Conservation (phyloP, 306 rosid species). For the Quillaja saponaria region DNA sequence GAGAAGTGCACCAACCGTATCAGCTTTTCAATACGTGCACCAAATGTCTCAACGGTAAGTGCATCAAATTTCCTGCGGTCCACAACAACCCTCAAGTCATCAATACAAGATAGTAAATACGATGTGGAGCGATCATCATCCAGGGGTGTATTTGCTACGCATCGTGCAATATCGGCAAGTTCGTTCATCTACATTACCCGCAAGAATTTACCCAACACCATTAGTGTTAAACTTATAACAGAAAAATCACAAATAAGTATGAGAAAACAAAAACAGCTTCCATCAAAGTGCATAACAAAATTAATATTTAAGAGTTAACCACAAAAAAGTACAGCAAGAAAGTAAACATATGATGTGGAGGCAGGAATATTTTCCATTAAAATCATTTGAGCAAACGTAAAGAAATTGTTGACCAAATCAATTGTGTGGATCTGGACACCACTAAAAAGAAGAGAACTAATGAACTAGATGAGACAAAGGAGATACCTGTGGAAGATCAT, state of each 20-base stretch:
- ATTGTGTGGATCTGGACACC: too few species aligned
- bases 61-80: constrained; percentile 83
- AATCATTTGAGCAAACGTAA: too few species aligned
- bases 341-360: too few species aligned
- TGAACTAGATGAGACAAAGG: constrained; percentile 14
- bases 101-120: constrained; percentile 78
- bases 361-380: too few species aligned
- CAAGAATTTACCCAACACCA: constrained; percentile 23
- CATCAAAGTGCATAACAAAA: constrained; percentile 2
- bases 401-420: too few species aligned
- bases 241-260: not conserved
- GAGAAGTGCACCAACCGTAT: constrained; percentile 63
- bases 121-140: constrained; percentile 73
- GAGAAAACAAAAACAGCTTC: constrained; percentile 10
- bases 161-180: constrained; percentile 93
- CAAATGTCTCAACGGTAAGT: constrained; percentile 88
- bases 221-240: constrained; percentile 8
- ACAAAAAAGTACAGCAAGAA: too few species aligned
- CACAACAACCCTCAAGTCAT: constrained; percentile 80
- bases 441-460: not conserved
- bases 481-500: constrained; percentile 89
- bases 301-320: not conserved
- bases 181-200: constrained; percentile 76
- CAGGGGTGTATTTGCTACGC: constrained; percentile 78
- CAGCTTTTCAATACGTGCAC: constrained; percentile 89